These are phyloP conservation scores for Rhizopus delemar DNA, from an alignment of 371 early-diverging fungal genomes.

Conservation along the genomic window DNA sequence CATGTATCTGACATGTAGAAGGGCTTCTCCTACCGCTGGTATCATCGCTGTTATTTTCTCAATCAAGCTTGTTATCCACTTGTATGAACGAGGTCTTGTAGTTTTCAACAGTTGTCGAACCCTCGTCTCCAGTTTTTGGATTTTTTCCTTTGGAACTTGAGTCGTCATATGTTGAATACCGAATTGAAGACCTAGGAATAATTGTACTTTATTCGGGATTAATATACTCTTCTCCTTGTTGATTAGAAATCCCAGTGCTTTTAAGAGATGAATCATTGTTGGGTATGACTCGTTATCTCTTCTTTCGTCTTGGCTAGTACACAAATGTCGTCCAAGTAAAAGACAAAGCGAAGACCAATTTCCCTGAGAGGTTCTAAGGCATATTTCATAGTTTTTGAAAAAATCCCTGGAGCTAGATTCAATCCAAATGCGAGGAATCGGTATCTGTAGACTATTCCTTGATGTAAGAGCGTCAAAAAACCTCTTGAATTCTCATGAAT, in stretches of 20 bases:
- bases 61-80: slow-evolving; percentile 12
- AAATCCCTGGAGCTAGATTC: too few relatives aligned
- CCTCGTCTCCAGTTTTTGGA: slow-evolving; percentile 4
- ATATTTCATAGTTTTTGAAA: slow-evolving; percentile 1
- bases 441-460: slow-evolving; percentile 10
- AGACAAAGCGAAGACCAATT: slow-evolving; percentile 13
- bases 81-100: neutral
- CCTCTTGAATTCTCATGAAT: slow-evolving; percentile 10
- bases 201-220: slow-evolving; percentile 6
- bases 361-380: slow-evolving; percentile 9
- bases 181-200: slow-evolving; percentile 14
- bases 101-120: neutral
- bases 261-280: slow-evolving; percentile 2
- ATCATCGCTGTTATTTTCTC: slow-evolving; percentile 19
- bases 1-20: too few relatives aligned
- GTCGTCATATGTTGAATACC: slow-evolving; percentile 9
- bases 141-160: neutral
- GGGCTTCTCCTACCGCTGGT: slow-evolving; percentile 14
- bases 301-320: slow-evolving; percentile 1
- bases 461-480: slow-evolving; percentile 6
- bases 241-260: slow-evolving; percentile 14
- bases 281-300: neutral
- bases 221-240: slow-evolving; percentile 16
- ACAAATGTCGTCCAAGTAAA: too few relatives aligned
- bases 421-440: slow-evolving; percentile 8